Evolutionary conservation across 345 rosid genomes (phyloP).

Genomic region (Lenwebbia sp.): DNA sequence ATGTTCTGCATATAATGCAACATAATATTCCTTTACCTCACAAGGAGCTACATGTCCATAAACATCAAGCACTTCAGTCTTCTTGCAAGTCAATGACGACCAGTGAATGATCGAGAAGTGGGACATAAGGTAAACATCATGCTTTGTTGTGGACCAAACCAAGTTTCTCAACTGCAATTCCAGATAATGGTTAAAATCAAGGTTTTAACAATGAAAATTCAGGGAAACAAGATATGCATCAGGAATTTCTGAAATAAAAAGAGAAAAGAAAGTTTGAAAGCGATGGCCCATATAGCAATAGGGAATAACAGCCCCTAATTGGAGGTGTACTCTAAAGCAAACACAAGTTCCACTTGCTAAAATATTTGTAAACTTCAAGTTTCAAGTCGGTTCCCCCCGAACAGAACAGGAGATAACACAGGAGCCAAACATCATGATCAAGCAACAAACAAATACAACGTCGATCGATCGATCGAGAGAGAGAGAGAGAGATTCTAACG

Average conservation of each 20-base stretch:
- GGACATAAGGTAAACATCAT: conserved; percentile 52
- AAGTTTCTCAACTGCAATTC: conserved; percentile 39
- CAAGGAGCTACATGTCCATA: conserved; percentile 44
- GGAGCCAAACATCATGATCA: neutral
- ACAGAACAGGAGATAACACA: neutral
- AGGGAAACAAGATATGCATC: neutral
- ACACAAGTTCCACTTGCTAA: neutral
- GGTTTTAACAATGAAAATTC: neutral
- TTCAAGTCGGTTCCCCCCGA: neutral
- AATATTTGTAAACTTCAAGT: neutral
- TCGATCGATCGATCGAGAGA: too few relatives aligned
- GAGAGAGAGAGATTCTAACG: too few relatives aligned
- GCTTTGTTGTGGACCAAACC: conserved; percentile 55
- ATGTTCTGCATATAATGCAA: neutral
- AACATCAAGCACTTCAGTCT: conserved; percentile 45
- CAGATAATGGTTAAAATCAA: neutral
- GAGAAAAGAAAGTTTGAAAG: neutral
- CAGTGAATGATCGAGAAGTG: conserved; percentile 47
- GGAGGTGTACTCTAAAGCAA: neutral
- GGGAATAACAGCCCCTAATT: neutral
- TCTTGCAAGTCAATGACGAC: conserved; percentile 40
- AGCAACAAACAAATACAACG: neutral
- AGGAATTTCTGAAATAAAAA: neutral
- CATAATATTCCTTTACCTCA: conserved; percentile 16
- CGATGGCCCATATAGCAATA: neutral